A percentile compares a stretch with the other conserved stretches of the same genome.
These are phyloP conservation scores for Chionographis japonica DNA, from an alignment of 106 monocot species.

Conservation along the genomic window DNA sequence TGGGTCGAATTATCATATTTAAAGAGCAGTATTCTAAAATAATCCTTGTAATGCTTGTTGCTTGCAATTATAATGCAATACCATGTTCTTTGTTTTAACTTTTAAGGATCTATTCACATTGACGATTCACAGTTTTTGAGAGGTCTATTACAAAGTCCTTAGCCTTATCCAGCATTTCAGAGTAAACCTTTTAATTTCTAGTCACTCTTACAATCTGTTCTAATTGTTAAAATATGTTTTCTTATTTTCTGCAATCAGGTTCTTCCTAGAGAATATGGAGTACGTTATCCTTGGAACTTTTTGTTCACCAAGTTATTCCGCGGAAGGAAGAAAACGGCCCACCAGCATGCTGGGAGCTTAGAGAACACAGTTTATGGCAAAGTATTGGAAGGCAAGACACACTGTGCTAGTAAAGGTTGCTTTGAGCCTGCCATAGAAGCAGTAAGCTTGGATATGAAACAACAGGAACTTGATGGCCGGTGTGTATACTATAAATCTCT, in stretches of 20 bases:
- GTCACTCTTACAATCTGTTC: neutral
- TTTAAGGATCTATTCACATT: too few relatives aligned
- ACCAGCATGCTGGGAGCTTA: constrained; percentile 6
- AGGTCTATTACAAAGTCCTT: too few relatives aligned
- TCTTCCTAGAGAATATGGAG: constrained; percentile 64
- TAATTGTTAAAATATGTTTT: neutral
- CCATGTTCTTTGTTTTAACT: too few relatives aligned
- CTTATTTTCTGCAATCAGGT: constrained; percentile 30
- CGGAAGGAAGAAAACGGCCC: constrained; percentile 15
- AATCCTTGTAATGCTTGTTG: too few relatives aligned
- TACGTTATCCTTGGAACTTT: constrained; percentile 71
- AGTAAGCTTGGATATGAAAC: constrained; percentile 60
- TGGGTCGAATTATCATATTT: too few relatives aligned
- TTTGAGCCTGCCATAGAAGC: constrained; percentile 42
- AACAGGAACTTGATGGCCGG: constrained; percentile 55
- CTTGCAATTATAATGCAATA: too few relatives aligned
- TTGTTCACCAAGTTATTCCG: constrained; percentile 41
- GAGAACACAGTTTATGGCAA: constrained; percentile 20
- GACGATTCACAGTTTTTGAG: too few relatives aligned
- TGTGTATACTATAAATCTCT: constrained; percentile 10
- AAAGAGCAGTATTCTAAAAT: too few relatives aligned
- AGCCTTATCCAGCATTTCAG: too few relatives aligned
- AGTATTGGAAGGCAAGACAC: constrained; percentile 13
- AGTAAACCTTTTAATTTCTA: too few relatives aligned
- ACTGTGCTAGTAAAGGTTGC: constrained; percentile 13